phyloP scores from a whole-genome alignment of 805 yeast genomes.

The Candida pseudoglaebosa region DNA sequence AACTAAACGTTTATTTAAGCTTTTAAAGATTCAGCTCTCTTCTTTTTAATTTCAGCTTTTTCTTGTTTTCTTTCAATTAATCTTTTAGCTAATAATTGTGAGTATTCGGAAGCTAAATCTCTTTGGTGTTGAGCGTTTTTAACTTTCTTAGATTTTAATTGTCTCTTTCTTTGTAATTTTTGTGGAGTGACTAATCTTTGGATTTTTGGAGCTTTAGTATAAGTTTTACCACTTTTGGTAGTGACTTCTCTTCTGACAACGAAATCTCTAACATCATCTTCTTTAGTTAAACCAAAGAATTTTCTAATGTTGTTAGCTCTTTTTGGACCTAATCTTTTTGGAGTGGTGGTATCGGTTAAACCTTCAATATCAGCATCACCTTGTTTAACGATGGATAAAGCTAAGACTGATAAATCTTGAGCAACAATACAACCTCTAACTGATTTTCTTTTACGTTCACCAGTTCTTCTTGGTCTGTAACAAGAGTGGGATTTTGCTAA shows the following conservation, averaged over 20 bases:
- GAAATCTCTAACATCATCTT: slow-evolving; percentile 82
- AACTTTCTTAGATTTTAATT: slow-evolving; percentile 87
- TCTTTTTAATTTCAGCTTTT: slow-evolving; percentile 97
- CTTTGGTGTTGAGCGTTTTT: slow-evolving; percentile 97
- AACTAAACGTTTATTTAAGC: slow-evolving; percentile 45
- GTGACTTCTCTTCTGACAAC: slow-evolving; percentile 96
- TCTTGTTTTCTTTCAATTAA: slow-evolving; percentile 97
- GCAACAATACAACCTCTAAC: slow-evolving; percentile 99
- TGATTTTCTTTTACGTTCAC: slow-evolving; percentile 99
- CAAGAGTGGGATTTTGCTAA: slow-evolving; percentile 93
- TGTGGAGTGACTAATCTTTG: slow-evolving; percentile 99
- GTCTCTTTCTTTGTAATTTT: slow-evolving; percentile 98
- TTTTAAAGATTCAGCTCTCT: slow-evolving; percentile 99
- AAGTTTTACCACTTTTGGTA: slow-evolving; percentile 95
- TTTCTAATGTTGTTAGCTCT: slow-evolving; percentile 99
- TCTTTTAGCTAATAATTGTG: slow-evolving; percentile 97
- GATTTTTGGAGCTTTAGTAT: slow-evolving; percentile 99
- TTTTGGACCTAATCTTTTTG: slow-evolving; percentile 99
- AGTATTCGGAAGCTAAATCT: slow-evolving; percentile 99
- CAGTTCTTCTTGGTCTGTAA: slow-evolving; percentile 99
- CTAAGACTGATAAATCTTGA: slow-evolving; percentile 92
- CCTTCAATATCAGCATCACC: slow-evolving; percentile 97
- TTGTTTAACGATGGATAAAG: slow-evolving; percentile 92
- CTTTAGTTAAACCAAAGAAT: slow-evolving; percentile 97
- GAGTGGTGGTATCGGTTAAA: slow-evolving; percentile 88